phyloP scores from a whole-genome alignment of 441 rosid species.

The Kokia cookei region DNA sequence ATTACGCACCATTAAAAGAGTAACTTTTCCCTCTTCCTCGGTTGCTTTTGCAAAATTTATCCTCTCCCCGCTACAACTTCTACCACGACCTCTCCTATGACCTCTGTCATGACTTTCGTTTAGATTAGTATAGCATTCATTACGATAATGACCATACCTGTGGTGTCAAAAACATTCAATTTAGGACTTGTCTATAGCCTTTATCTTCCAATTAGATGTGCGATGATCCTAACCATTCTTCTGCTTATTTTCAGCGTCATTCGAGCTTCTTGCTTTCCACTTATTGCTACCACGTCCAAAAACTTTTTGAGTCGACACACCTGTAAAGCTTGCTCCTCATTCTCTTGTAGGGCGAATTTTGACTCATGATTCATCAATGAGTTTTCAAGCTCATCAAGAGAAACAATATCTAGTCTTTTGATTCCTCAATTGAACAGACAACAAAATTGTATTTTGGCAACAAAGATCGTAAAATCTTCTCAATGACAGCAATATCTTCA shows the following conservation, averaged over 20 bases:
- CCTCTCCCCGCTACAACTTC: too few species aligned
- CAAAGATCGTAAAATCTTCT: neutral
- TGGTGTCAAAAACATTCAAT: neutral
- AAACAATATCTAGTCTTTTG: neutral
- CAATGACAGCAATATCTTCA: neutral
- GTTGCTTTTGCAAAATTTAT: too few species aligned
- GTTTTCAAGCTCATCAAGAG: neutral
- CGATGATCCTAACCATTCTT: too few species aligned
- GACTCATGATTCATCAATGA: neutral
- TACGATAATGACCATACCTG: neutral
- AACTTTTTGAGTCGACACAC: too few species aligned
- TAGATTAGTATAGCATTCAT: neutral
- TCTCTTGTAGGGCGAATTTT: neutral
- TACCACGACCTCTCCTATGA: too few species aligned
- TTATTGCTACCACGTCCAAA: too few species aligned
- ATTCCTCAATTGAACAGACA: neutral
- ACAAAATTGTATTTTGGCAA: neutral
- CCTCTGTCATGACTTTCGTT: too few species aligned
- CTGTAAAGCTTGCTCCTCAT: neutral
- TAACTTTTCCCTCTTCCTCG: too few species aligned
- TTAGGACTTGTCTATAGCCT: neutral
- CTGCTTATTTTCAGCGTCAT: too few species aligned
- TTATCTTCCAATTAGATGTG: too few species aligned
- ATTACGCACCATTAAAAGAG: too few species aligned
- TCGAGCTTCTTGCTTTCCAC: too few species aligned